Evolutionary conservation across 176 grass and related monocot genomes (phyloP).

Genomic region (Tillandsia fasciculata): DNA sequence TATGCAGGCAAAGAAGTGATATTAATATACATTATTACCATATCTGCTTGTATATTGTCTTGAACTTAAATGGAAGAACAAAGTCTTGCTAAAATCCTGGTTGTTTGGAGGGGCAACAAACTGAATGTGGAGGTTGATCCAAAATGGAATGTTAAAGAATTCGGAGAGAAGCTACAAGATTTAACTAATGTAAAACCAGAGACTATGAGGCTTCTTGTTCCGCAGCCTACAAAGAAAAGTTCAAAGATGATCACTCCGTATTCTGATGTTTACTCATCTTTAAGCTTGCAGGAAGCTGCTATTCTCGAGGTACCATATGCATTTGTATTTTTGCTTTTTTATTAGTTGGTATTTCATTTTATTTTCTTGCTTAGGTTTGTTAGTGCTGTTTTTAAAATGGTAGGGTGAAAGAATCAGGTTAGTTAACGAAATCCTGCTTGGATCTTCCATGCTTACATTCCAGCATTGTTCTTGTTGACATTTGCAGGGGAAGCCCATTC

Average conservation of each 20-base stretch:
- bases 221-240: constrained; percentile 51
- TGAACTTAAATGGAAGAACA: constrained; percentile 35
- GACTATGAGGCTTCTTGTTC: constrained; percentile 81
- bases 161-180: constrained; percentile 64
- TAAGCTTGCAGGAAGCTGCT: constrained; percentile 59
- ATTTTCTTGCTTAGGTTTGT: too few species aligned
- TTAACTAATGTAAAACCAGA: constrained; percentile 82
- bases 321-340: background rate
- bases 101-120: constrained; percentile 72
- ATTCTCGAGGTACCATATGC: constrained; percentile 41
- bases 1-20: background rate
- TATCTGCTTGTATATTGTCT: background rate
- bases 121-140: constrained; percentile 56
- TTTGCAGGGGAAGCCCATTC: constrained; percentile 55
- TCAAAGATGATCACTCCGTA: constrained; percentile 69
- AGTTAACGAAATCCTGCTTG: too few species aligned
- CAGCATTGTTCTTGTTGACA: too few species aligned
- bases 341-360: background rate
- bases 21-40: background rate
- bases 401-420: too few species aligned
- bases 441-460: too few species aligned
- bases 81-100: constrained; percentile 40
- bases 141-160: constrained; percentile 65
- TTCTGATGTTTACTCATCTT: constrained; percentile 37
- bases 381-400: too few species aligned